Percentiles rank a stretch among this genome's conserved stretches.
Evolutionary conservation across 495 filamentous ascomycete species (phyloP).

Genomic region (Chlorociboria aeruginascens): DNA sequence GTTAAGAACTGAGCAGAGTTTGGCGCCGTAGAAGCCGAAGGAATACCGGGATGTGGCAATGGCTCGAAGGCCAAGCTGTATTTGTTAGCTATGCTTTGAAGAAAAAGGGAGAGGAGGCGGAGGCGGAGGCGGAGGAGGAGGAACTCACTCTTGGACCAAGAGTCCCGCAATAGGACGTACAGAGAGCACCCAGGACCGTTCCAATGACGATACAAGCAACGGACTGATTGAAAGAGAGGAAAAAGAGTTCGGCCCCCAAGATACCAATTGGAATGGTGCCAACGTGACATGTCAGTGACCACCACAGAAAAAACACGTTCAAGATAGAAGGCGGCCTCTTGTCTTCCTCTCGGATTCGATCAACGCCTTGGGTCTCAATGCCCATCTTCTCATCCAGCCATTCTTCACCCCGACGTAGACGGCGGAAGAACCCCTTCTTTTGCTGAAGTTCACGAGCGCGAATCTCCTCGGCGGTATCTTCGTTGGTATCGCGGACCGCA

Average conservation of each 20-base stretch:
- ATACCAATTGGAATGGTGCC: constrained; percentile 41
- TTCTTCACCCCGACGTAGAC: constrained; percentile 32
- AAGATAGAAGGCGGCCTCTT: constrained; percentile 25
- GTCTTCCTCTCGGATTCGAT: constrained; percentile 38
- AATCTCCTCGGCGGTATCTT: constrained; percentile 9
- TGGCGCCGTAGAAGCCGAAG: constrained; percentile 41
- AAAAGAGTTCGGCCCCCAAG: constrained; percentile 32
- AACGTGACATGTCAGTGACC: constrained; percentile 41
- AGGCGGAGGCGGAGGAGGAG: neutral
- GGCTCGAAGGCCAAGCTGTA: constrained; percentile 37
- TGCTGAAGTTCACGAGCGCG: constrained; percentile 12
- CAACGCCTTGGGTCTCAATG: constrained; percentile 39
- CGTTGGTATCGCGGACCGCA: neutral
- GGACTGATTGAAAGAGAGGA: constrained; percentile 35
- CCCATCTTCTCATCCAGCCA: constrained; percentile 40
- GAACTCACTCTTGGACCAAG: constrained; percentile 16
- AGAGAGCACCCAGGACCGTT: constrained; percentile 29
- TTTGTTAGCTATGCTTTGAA: neutral
- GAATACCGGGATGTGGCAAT: constrained; percentile 41
- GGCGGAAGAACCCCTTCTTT: constrained; percentile 7
- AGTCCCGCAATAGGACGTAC: constrained; percentile 11
- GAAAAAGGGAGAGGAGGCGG: neutral
- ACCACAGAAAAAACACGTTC: constrained; percentile 31
- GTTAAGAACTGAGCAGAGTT: constrained; percentile 36
- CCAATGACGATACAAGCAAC: constrained; percentile 39